phyloP scores from a whole-genome alignment of 441 rosid species.

The Aleurites moluccanus region DNA sequence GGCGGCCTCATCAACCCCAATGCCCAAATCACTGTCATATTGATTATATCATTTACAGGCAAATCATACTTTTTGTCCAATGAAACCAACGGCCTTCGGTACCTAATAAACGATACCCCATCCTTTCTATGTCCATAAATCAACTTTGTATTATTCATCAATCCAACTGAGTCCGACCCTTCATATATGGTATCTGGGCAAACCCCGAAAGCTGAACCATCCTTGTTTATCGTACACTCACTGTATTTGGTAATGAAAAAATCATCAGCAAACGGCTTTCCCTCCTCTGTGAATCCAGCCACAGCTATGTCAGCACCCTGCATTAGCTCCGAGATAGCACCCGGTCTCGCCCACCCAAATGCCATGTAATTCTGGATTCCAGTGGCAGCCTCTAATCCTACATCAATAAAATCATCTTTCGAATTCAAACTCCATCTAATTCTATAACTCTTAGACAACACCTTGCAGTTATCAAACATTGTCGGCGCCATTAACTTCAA shows the following conservation, averaged over 20 bases:
- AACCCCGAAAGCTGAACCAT: slow-evolving; percentile 69
- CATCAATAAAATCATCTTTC: slow-evolving; percentile 59
- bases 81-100: slow-evolving; percentile 57
- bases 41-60: slow-evolving; percentile 54
- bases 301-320: slow-evolving; percentile 74
- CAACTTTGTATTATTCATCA: slow-evolving; percentile 63
- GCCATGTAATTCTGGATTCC: slow-evolving; percentile 75
- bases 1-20: slow-evolving; percentile 90
- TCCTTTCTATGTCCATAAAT: slow-evolving; percentile 92
- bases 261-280: slow-evolving; percentile 79
- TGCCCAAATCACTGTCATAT: slow-evolving; percentile 82
- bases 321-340: slow-evolving; percentile 53
- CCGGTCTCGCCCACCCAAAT: slow-evolving; percentile 83
- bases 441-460: slow-evolving; percentile 61
- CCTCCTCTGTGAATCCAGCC: slow-evolving; percentile 69
- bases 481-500: slow-evolving; percentile 43
- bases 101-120: slow-evolving; percentile 91
- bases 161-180: slow-evolving; percentile 39
- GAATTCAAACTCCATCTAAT: slow-evolving; percentile 74
- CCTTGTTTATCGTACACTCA: slow-evolving; percentile 64
- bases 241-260: slow-evolving; percentile 65
- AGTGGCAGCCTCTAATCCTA: slow-evolving; percentile 80
- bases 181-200: slow-evolving; percentile 84
- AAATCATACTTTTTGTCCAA: slow-evolving; percentile 71
- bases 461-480: slow-evolving; percentile 81